Evolutionary conservation across 225 moss, liverwort and hornwort genomes (phyloP), one percentile per base, ranked within the genome.

Genomic region (Straminergon stramineum): DNA sequence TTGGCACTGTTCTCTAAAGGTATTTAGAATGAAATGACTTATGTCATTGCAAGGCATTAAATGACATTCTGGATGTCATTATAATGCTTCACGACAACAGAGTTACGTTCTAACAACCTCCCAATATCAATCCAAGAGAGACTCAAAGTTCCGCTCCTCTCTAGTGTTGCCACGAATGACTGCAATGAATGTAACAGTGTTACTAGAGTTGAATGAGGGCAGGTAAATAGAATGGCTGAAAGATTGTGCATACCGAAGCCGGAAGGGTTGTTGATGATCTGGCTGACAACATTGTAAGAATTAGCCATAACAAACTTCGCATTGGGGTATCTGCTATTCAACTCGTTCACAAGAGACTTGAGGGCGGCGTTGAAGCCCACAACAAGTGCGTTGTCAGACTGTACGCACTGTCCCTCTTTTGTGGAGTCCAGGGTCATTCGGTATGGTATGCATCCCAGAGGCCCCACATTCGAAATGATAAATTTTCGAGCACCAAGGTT

Each of bases 381-480:
- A 57, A 95, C 93, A 6, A 95, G 56, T 27, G 66, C n/a, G 76
- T 94, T 95, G 82, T 95, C 94, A 4, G 92, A 83, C 81, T 89
- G 90, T 4, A 93, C 93, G 68, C 95, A 95, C 79, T 90, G 86
- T 7, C 92, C 92, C 16, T 73, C 70, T 17, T 53, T 19, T 11
- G 84, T 87, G 4, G 89, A 76, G 41, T 88, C 34, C 3, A 93
- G 43, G 7, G 94, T 89, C 89, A 91, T 89, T 24, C 92, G 91
- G 77, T 93, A 94, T 0, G 96, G 96, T 31, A 93, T 95, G 93
- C 94, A 96, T 28, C 95, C 95, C 34, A 96, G 88, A 34, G 96
- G 94, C 51, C 95, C 95, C 32, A 96, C 92, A 27, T 92, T 92
- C 24, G 94, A 90, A 24, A 96, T 2, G 22, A 94, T 87, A 37